phyloP scores from a whole-genome alignment of 352 stramenopile species.

The Globisporangium barbulae region DNA sequence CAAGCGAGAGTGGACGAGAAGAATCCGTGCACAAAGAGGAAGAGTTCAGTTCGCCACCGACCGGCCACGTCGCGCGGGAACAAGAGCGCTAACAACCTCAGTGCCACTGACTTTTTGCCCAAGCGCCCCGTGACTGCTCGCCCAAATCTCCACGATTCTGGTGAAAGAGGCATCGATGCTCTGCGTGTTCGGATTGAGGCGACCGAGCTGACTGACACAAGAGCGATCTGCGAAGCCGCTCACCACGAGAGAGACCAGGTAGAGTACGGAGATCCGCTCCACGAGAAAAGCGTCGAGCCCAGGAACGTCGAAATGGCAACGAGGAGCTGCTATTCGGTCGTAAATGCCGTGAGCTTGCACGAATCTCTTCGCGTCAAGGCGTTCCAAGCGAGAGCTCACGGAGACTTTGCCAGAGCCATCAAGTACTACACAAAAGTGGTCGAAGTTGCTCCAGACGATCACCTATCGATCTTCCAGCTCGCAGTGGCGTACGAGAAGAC shows the following conservation, averaged over 20 bases:
- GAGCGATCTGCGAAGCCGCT: constrained; percentile 42
- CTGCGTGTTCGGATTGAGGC: background rate
- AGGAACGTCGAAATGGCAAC: constrained; percentile 21
- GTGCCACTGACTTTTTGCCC: background rate
- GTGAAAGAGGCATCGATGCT: background rate
- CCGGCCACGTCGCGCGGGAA: constrained; percentile 11
- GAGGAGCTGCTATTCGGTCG: constrained; percentile 22
- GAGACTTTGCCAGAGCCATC: constrained; percentile 41
- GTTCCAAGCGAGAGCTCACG: constrained; percentile 46
- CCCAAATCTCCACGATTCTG: background rate
- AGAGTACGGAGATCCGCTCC: constrained; percentile 40
- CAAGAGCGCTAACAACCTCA: background rate
- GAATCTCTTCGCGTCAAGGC: constrained; percentile 38
- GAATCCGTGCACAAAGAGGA: background rate
- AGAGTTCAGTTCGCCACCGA: background rate
- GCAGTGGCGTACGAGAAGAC: constrained; percentile 49
- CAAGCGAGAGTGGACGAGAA: background rate
- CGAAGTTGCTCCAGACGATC: constrained; percentile 13
- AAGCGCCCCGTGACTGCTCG: constrained; percentile 12
- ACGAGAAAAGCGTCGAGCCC: constrained; percentile 48
- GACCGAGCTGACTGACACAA: constrained; percentile 9
- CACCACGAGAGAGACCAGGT: constrained; percentile 37
- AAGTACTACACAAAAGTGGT: constrained; percentile 35
- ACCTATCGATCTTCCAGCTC: constrained; percentile 36
- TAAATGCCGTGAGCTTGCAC: constrained; percentile 32